Evolutionary conservation across 768 basidiomycete genomes (phyloP), one percentile per base, ranked within the genome.

Genomic region (Russula abietina): DNA sequence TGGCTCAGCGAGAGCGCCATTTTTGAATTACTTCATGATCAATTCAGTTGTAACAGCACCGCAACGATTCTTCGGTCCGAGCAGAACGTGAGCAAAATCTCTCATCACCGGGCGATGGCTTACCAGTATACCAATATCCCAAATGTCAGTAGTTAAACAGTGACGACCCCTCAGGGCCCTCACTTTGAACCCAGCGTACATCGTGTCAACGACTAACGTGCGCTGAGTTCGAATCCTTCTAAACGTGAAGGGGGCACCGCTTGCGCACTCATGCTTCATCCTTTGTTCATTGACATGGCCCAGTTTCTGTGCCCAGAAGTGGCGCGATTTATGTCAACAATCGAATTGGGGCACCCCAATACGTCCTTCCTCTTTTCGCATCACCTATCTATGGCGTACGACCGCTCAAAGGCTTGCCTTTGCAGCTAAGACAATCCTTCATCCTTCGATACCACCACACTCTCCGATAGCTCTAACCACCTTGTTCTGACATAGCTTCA

Each of bases 221-320:
- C 57, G 57, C 62, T 63, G 62, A 63, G 62, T 59, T 63, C 46
- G 24, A 63, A 63, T 49, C 28, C 45, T 10, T 36, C 24, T 10
- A 38, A 53, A 7, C 19, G 19, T 62, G 39, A 46, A 58, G 51
- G 57, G 46, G 43, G 17, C 24, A 19, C 24, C 24, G 33, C 41
- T 12, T 6, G 30, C 16, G 24, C 28, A 14, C 16, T 33, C 26
- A 28, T 33, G 36, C 33, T 43, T 39, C 57, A 56, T 24, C 61
- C 52, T 63, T 62, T 62, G 50, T 62, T 39, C 50, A 48, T 26
- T 11, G 10, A 36, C 50, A 52, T 46, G 30, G 5, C 55, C 49
- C 30, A 41, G 30, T 41, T 4, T 49, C 17, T 22, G 11, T 50
- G 4, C 30, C 52, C 41, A 52, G 48, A 58, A 14, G 49, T 24